Evolutionary conservation across 2,329 filamentous ascomycete genomes (phyloP).

Genomic region (Nigrospora oryzae): DNA sequence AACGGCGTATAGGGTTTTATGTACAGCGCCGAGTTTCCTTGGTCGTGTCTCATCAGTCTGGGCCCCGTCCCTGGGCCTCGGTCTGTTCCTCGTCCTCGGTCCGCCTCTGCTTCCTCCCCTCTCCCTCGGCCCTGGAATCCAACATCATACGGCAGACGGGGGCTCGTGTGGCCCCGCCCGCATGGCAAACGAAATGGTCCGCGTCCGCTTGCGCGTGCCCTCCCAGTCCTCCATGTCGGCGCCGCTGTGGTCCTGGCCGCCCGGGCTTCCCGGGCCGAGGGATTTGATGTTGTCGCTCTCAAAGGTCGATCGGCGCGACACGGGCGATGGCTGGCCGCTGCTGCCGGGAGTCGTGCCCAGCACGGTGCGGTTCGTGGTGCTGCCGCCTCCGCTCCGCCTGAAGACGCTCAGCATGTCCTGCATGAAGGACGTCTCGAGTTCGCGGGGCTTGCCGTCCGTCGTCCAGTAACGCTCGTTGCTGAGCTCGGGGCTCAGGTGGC

Average conservation of each 20-base stretch:
- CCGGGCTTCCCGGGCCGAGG: neutral
- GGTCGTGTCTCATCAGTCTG: too few relatives aligned
- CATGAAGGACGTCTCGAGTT: slow-evolving; percentile 30
- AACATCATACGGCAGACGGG: neutral
- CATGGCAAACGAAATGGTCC: slow-evolving; percentile 10
- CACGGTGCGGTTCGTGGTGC: slow-evolving; percentile 12
- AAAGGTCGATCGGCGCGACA: too few relatives aligned
- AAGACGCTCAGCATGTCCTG: slow-evolving; percentile 31
- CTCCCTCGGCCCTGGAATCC: too few relatives aligned
- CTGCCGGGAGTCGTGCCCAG: slow-evolving; percentile 7
- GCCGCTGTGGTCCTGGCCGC: slow-evolving; percentile 7
- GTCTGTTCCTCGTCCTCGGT: too few relatives aligned
- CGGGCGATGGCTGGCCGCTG: too few relatives aligned
- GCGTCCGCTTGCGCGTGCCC: slow-evolving; percentile 2
- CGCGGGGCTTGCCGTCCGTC: slow-evolving; percentile 30
- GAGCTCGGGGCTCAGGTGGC: slow-evolving; percentile 35
- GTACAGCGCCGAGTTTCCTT: too few relatives aligned
- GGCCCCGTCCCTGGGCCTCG: too few relatives aligned
- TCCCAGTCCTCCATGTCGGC: slow-evolving; percentile 5
- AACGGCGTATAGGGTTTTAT: too few relatives aligned
- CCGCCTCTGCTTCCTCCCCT: too few relatives aligned
- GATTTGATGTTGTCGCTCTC: too few relatives aligned
- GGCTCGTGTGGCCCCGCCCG: neutral
- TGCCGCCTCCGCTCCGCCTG: slow-evolving; percentile 13
- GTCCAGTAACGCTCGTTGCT: slow-evolving; percentile 40